Evolutionary conservation across 2,329 filamentous ascomycete species (phyloP).

Genomic region (Ophiosphaerella herpotricha): DNA sequence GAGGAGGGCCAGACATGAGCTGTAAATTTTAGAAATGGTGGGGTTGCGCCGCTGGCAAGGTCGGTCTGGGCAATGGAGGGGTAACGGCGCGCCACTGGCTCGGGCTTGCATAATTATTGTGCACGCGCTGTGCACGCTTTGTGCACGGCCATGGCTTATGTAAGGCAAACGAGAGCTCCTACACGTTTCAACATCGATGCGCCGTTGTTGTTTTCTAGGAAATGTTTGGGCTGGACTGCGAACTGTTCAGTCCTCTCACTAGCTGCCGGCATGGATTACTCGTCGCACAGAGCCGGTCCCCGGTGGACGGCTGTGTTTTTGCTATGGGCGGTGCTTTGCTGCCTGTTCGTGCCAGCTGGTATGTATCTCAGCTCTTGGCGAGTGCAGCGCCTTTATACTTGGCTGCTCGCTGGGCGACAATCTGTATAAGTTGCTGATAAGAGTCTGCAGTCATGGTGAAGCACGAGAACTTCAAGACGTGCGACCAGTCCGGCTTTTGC

Average conservation of each 20-base stretch:
- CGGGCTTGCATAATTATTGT: slow-evolving; percentile 16
- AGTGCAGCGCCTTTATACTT: background rate
- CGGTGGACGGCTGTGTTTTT: slow-evolving; percentile 63
- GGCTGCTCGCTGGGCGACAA: too few relatives aligned
- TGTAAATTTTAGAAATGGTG: slow-evolving; percentile 36
- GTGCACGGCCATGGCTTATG: slow-evolving; percentile 6
- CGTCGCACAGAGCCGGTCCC: slow-evolving; percentile 51
- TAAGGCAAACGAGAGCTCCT: background rate
- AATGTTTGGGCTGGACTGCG: slow-evolving; percentile 24
- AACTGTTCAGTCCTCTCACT: slow-evolving; percentile 5
- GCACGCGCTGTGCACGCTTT: slow-evolving; percentile 2
- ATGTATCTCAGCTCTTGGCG: slow-evolving; percentile 21
- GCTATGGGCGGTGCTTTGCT: slow-evolving; percentile 39
- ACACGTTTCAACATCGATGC: slow-evolving; percentile 19
- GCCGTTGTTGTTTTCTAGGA: background rate
- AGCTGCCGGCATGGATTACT: slow-evolving; percentile 36
- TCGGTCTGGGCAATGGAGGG: slow-evolving; percentile 4
- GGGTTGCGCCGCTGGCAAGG: slow-evolving; percentile 24
- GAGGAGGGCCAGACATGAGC: slow-evolving; percentile 19
- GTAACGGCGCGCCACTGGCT: background rate
- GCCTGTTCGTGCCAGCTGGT: slow-evolving; percentile 45
- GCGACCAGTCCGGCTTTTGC: slow-evolving; percentile 94
- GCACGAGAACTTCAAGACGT: slow-evolving; percentile 96
- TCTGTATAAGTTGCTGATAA: slow-evolving; percentile 7
- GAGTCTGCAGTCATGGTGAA: slow-evolving; percentile 74